A percentile compares a stretch with the other conserved stretches of the same genome.
phyloP scores from a whole-genome alignment of 441 rosid species.

The Gossypium davidsonii region DNA sequence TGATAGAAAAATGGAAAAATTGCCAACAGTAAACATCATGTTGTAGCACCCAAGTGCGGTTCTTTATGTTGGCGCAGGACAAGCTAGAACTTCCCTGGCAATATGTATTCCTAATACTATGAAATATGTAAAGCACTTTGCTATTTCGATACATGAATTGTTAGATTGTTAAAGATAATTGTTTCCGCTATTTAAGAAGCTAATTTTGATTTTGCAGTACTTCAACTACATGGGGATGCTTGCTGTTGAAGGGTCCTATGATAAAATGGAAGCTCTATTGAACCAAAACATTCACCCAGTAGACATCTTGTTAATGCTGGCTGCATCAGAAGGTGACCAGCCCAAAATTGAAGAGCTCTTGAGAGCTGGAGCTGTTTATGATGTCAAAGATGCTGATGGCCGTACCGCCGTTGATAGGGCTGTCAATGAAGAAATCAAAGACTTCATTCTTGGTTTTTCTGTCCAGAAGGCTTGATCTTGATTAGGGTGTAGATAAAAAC shows the following conservation, averaged over 20 bases:
- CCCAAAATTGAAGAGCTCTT: conserved; percentile 80
- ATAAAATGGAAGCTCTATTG: conserved; percentile 84
- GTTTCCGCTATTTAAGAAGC: neutral
- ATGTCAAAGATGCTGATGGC: conserved; percentile 68
- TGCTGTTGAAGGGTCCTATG: conserved; percentile 72
- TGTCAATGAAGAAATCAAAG: conserved; percentile 44
- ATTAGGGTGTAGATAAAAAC: conserved; percentile 21
- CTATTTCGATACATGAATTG: neutral
- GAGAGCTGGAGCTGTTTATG: conserved; percentile 64
- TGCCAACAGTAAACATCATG: too few relatives aligned
- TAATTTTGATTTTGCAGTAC: conserved; percentile 41
- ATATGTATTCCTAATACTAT: too few relatives aligned
- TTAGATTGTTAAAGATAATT: too few relatives aligned
- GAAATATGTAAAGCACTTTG: too few relatives aligned
- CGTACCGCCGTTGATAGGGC: conserved; percentile 71
- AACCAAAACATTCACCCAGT: conserved; percentile 73
- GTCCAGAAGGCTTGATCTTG: conserved; percentile 51
- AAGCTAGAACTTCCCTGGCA: too few relatives aligned
- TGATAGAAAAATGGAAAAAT: too few relatives aligned
- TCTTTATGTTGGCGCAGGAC: too few relatives aligned
- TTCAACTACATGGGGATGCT: conserved; percentile 96
- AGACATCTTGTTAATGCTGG: conserved; percentile 66
- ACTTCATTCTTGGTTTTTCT: conserved; percentile 50
- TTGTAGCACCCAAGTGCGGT: too few relatives aligned
- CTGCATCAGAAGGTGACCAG: conserved; percentile 76